Percentiles rank a stretch among this genome's conserved stretches.
Conservation (phyloP, 2,329 filamentous ascomycete species). For the Colletotrichum tanaceti region DNA sequence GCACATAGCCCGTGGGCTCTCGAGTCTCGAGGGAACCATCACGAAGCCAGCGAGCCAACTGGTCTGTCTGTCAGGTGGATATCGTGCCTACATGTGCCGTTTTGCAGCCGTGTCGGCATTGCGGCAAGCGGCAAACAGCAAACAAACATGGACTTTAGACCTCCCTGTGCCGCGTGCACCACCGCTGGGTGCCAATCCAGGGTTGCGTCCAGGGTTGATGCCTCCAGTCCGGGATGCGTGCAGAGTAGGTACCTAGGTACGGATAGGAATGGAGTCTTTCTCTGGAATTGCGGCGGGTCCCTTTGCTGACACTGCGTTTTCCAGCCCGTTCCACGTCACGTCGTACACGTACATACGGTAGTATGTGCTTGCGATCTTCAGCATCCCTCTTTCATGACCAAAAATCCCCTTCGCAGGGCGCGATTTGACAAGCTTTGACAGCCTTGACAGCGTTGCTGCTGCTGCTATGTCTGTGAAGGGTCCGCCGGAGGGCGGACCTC, state of each 20-base stretch:
- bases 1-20: neutral
- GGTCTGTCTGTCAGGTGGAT: too few species aligned
- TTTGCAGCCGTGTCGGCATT: neutral
- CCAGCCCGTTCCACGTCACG: neutral
- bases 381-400: neutral
- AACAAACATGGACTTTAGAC: neutral
- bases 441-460: too few species aligned
- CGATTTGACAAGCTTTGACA: too few species aligned
- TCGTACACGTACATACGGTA: too few species aligned
- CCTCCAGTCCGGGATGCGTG: too few species aligned
- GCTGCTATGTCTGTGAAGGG: too few species aligned
- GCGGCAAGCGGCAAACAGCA: too few species aligned
- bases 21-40: neutral
- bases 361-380: neutral
- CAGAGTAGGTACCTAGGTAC: too few species aligned
- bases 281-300: slow-evolving; percentile 23
- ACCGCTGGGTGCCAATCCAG: neutral
- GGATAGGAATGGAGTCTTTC: neutral
- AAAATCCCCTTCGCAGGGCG: too few species aligned
- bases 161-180: neutral
- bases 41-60: neutral
- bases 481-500: too few species aligned
- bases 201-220: neutral
- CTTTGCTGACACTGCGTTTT: slow-evolving; percentile 1
- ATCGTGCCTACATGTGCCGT: too few species aligned